phyloP scores from a whole-genome alignment of 225 moss, liverwort and hornwort genomes.

The Anthoceros angustus region DNA sequence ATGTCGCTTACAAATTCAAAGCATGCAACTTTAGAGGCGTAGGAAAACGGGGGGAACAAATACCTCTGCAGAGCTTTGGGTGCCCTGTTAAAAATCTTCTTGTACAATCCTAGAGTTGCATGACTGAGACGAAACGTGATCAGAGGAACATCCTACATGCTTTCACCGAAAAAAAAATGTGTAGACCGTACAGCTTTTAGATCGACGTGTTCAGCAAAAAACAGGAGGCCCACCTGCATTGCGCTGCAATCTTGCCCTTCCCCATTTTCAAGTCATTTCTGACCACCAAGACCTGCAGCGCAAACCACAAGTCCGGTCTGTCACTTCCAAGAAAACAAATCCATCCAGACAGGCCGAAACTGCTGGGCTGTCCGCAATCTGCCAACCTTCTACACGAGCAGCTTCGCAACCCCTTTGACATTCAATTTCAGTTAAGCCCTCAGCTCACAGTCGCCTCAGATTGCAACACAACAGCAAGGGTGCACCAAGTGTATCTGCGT shows the following conservation, averaged over 20 bases:
- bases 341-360: no score
- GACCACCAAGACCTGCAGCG: conserved; percentile 41
- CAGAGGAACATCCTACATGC: not conserved
- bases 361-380: no score
- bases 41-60: not conserved
- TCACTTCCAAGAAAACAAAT: conserved; percentile 25
- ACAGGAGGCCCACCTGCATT: conserved; percentile 30
- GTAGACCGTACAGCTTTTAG: not conserved
- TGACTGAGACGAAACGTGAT: conserved; percentile 34
- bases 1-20: conserved; percentile 3
- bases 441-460: no score
- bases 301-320: conserved; percentile 5
- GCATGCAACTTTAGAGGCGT: not conserved
- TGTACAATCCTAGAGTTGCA: conserved; percentile 88
- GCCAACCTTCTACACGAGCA: no score
- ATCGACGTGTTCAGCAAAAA: not conserved
- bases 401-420: no score
- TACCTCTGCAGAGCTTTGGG: conserved; percentile 80
- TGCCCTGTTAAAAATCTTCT: conserved; percentile 70
- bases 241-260: conserved; percentile 55
- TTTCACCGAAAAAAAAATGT: conserved; percentile 3
- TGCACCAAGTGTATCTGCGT: no score
- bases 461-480: conserved; percentile 19
- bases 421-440: no score
- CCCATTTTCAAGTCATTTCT: conserved; percentile 64